These are phyloP conservation scores for Calonectria hawksworthii DNA, from an alignment of 2,329 filamentous ascomycete genomes.

Conservation along the genomic window DNA sequence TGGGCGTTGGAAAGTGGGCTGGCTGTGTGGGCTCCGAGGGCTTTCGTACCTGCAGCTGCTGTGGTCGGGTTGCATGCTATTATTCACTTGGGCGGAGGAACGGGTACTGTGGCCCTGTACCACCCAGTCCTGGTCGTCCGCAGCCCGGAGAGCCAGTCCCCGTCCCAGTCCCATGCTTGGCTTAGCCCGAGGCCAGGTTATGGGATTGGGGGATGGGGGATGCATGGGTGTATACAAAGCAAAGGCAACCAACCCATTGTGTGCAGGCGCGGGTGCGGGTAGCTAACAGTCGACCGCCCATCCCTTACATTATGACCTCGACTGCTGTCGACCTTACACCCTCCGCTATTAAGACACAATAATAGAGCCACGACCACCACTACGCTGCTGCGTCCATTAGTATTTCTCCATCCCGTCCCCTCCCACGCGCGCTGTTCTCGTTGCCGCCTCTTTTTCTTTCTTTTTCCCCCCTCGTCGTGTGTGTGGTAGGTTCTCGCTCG, in stretches of 20 bases:
- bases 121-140: not conserved
- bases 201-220: not conserved
- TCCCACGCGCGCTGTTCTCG: slow-evolving; percentile 10
- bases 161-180: slow-evolving; percentile 2
- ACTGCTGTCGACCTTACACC: slow-evolving; percentile 14
- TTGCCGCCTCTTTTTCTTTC: slow-evolving; percentile 2
- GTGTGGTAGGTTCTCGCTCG: slow-evolving; percentile 12
- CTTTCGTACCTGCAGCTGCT: slow-evolving; percentile 25
- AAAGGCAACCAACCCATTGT: not conserved
- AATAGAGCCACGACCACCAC: slow-evolving; percentile 4
- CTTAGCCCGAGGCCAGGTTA: not conserved
- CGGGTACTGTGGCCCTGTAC: slow-evolving; percentile 8
- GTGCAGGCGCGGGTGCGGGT: not conserved
- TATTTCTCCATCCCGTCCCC: slow-evolving; percentile 18
- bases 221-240: not conserved
- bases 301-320: slow-evolving; percentile 25
- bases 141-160: not conserved
- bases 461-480: slow-evolving; percentile 29
- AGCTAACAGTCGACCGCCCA: slow-evolving; percentile 10
- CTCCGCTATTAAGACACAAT: slow-evolving; percentile 9
- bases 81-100: slow-evolving; percentile 15
- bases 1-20: slow-evolving; percentile 17
- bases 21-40: slow-evolving; percentile 2
- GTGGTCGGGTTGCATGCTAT: slow-evolving; percentile 20
- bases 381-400: not conserved